These are phyloP conservation scores for Pythium phragmiticola DNA, from an alignment of 352 stramenopile genomes.

Conservation along the genomic window DNA sequence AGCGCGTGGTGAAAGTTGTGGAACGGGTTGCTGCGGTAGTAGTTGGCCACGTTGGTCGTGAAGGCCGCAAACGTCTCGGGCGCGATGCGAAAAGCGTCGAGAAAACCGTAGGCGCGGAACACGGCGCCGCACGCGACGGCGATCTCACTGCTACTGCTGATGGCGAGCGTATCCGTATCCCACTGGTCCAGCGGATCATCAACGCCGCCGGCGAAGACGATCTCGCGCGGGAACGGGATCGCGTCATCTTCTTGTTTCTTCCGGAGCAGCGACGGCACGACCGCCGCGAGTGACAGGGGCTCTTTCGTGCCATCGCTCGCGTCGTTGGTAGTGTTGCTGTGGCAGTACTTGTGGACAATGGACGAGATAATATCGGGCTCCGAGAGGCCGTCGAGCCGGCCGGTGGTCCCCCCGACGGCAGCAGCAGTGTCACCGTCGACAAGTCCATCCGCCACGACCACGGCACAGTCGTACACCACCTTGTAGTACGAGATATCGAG, in stretches of 20 bases:
- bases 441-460: background rate
- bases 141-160: constrained; percentile 24
- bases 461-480: constrained; percentile 36
- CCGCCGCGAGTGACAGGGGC: constrained; percentile 14
- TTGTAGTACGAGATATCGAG: constrained; percentile 83
- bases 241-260: constrained; percentile 58
- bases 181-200: constrained; percentile 55
- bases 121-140: constrained; percentile 23
- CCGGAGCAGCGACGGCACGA: constrained; percentile 28
- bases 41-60: constrained; percentile 41
- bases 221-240: constrained; percentile 59
- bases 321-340: constrained; percentile 5
- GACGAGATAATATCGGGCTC: constrained; percentile 38
- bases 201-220: constrained; percentile 35
- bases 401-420: background rate
- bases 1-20: no score
- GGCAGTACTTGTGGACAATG: constrained; percentile 39
- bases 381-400: constrained; percentile 20
- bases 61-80: constrained; percentile 41
- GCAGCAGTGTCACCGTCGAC: background rate
- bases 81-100: constrained; percentile 39
- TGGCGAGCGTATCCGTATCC: constrained; percentile 41
- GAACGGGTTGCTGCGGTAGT: constrained; percentile 11
- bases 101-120: constrained; percentile 35
- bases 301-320: background rate